Percentiles rank a stretch among this genome's conserved stretches.
Conservation (phyloP, 2,329 filamentous ascomycete species). For the Neofusicoccum laricinum region DNA sequence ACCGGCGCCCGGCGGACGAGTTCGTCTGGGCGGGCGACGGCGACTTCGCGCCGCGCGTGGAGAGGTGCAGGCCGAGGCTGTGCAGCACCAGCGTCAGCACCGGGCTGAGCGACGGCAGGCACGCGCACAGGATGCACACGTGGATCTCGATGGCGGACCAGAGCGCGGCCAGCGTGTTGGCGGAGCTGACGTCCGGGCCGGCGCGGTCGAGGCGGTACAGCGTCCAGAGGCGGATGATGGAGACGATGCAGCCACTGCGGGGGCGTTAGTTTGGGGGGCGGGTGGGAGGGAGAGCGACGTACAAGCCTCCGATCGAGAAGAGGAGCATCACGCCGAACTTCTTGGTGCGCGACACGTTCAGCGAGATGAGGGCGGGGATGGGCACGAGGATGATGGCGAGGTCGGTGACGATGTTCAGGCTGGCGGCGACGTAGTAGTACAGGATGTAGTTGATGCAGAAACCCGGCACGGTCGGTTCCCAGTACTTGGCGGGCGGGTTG, state of each 20-base stretch:
- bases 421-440: not conserved
- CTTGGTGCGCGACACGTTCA: not conserved
- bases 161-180: not conserved
- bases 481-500: conserved; percentile 25
- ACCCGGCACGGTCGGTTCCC: conserved; percentile 21
- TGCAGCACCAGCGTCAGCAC: not conserved
- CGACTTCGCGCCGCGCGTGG: not conserved
- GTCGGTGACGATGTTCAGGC: conserved; percentile 1
- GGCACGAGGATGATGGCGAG: conserved; percentile 5
- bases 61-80: not conserved
- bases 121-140: conserved; percentile 26
- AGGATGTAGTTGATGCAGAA: not conserved
- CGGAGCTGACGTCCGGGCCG: not conserved
- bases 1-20: not conserved
- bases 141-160: conserved; percentile 6
- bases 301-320: conserved; percentile 11
- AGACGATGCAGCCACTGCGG: conserved; percentile 1
- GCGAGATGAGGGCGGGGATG: not conserved
- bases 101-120: not conserved
- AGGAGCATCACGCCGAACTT: not conserved
- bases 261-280: not conserved
- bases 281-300: not conserved
- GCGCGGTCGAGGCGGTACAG: conserved; percentile 16
- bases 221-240: conserved; percentile 16
- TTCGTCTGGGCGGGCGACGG: not conserved